Evolutionary conservation across 306 rosid genomes (phyloP), one percentile per base, ranked within the genome.

Genomic region (Canavalia ensiformis): DNA sequence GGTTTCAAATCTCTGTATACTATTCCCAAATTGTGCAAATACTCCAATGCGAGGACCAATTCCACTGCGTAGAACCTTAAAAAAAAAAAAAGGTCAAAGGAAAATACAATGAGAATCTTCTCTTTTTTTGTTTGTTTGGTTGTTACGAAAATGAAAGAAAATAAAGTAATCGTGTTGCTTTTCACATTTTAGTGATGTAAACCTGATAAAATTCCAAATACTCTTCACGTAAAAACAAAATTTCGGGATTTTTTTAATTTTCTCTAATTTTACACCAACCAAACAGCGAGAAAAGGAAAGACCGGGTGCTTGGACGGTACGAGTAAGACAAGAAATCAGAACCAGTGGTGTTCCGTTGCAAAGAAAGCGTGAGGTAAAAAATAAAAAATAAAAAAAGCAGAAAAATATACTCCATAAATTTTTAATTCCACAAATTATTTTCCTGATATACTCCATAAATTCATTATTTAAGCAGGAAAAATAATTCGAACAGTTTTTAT

Each of bases 1-100:
- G 99, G 99, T 87, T 95, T 95, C 87, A 95, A 86, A 86, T 95
- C 99, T 62, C 99, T 85, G 84, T 95, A 93, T 28, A 89, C 98
- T 28, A 95, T 92, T 33, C 94, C 98, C 67, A 87, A 55, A 30
- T 81, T 41, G 63, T 95, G 99, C 60, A 95, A 72, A 84, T 95
- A 95, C 39, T 91, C 98, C 85, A 95, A 81, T 35, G 94, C 94
- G 2, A 93, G 81, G 7, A 93, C 90, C 88, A 95, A 79, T 80
- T 95, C 99, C 66, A 91, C 99, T 0, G 99, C 98, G 44, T 90
- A 95, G 82, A 95, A 95, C 83, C 99, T 95, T 46, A 10, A 57
- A 1, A 62, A 42, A 1, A 62, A 42, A 45, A 65, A 3, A 0
- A 2, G 41, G 41, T 7, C 4, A 11, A 10, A 34, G 8, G 46